Evolutionary conservation across 768 basidiomycete genomes (phyloP).

Genomic region (Rhizopogon vesiculosus): DNA sequence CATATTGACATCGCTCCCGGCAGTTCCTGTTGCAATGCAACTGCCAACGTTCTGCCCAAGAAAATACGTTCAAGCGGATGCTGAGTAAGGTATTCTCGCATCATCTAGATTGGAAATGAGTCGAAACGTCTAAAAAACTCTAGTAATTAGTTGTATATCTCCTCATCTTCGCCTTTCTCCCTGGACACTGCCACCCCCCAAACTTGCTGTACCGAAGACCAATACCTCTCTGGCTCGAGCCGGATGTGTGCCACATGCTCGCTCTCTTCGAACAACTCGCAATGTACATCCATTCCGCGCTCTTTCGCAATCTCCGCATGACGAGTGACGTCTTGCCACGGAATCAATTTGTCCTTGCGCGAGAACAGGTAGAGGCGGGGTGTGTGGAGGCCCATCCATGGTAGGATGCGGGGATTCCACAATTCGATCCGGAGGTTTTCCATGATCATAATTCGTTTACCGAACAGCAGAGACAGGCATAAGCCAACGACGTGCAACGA

Average conservation of each 20-base stretch:
- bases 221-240: slow-evolving; percentile 23
- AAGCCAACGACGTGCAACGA: slow-evolving; percentile 9
- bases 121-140: not conserved
- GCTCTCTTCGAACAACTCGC: slow-evolving; percentile 29
- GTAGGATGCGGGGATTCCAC: slow-evolving; percentile 21
- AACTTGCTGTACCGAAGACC: slow-evolving; percentile 16
- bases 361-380: slow-evolving; percentile 34
- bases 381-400: slow-evolving; percentile 25
- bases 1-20: no score
- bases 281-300: slow-evolving; percentile 19
- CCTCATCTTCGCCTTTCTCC: not conserved
- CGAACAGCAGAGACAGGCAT: slow-evolving; percentile 9
- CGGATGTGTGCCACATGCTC: slow-evolving; percentile 31
- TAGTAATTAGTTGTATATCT: not conserved
- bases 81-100: not conserved
- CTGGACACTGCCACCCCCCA: slow-evolving; percentile 15
- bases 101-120: not conserved
- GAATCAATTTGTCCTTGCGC: slow-evolving; percentile 24
- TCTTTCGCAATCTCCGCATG: slow-evolving; percentile 21
- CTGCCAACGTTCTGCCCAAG: no score
- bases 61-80: no score
- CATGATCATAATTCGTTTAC: slow-evolving; percentile 7
- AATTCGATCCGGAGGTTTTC: slow-evolving; percentile 8
- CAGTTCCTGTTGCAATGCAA: no score
- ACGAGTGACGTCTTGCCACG: slow-evolving; percentile 18